Conservation (phyloP, 352 stramenopile genomes). For the Phytopythium sindhum region DNA sequence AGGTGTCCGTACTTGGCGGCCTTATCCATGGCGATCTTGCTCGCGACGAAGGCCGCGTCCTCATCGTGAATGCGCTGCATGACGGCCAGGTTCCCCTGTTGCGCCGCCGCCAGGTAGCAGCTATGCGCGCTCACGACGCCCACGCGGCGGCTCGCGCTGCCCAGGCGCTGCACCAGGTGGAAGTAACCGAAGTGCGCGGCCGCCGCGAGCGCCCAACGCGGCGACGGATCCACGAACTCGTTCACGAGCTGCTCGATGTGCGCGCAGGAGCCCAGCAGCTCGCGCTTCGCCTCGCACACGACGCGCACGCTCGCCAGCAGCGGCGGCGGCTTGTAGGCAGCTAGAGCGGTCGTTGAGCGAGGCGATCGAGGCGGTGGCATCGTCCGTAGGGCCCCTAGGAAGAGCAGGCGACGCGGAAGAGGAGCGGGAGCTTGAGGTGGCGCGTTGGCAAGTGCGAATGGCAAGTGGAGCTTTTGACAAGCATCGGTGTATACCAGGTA, state of each 20-base stretch:
- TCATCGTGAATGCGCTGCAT: constrained; percentile 20
- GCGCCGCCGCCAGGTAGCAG: constrained; percentile 23
- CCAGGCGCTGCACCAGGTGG: constrained; percentile 26
- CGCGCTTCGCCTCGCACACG: constrained; percentile 6
- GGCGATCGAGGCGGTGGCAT: not conserved
- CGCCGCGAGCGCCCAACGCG: constrained; percentile 9
- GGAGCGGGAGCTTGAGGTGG: not conserved
- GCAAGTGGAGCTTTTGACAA: not conserved
- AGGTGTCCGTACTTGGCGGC: constrained; percentile 29
- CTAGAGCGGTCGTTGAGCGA: not conserved
- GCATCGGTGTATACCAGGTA: not conserved
- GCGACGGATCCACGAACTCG: constrained; percentile 10
- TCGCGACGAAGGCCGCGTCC: constrained; percentile 17
- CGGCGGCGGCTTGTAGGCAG: not conserved
- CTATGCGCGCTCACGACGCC: constrained; percentile 14
- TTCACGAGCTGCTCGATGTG: constrained; percentile 11
- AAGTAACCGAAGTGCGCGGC: constrained; percentile 22
- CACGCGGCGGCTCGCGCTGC: constrained; percentile 12
- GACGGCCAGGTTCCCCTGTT: constrained; percentile 16
- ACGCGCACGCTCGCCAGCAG: constrained; percentile 8
- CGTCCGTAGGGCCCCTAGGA: not conserved
- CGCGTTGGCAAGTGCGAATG: not conserved
- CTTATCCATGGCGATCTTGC: constrained; percentile 21
- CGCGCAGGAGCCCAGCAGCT: not conserved
- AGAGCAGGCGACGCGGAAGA: no score